Evolutionary conservation across 2,329 filamentous ascomycete species (phyloP).

Genomic region (Penicillium oxalicum): DNA sequence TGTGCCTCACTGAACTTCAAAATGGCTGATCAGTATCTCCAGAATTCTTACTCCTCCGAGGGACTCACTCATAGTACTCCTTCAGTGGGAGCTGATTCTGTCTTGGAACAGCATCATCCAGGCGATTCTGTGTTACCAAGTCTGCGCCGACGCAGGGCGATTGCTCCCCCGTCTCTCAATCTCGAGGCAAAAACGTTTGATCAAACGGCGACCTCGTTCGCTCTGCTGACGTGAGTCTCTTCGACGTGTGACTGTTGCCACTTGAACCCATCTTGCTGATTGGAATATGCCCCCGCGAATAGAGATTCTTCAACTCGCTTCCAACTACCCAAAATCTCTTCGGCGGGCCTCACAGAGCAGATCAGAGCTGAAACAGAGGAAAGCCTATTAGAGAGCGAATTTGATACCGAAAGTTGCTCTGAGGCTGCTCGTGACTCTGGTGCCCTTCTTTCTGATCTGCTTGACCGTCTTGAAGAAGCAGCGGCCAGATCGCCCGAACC

Average conservation of each 20-base stretch:
- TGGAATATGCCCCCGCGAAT: neutral
- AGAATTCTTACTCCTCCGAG: neutral
- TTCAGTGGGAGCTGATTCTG: neutral
- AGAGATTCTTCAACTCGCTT: conserved; percentile 1
- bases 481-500: neutral
- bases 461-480: conserved; percentile 7
- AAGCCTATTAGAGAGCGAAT: neutral
- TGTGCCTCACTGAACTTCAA: neutral
- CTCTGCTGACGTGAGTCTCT: neutral
- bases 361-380: neutral
- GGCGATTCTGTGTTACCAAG: neutral
- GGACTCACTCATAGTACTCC: neutral
- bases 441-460: conserved; percentile 5
- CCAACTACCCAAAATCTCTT: conserved; percentile 6
- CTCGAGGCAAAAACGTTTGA: neutral
- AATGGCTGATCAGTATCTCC: neutral
- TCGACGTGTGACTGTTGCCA: too few relatives aligned
- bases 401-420: neutral
- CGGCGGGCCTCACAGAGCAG: conserved; percentile 1
- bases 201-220: neutral
- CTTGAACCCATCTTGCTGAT: neutral
- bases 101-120: too few relatives aligned
- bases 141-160: neutral
- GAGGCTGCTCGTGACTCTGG: neutral
- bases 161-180: neutral